These are phyloP conservation scores for Beauveria pseudobassiana DNA, from an alignment of 2,329 filamentous ascomycete genomes.

Conservation along the genomic window DNA sequence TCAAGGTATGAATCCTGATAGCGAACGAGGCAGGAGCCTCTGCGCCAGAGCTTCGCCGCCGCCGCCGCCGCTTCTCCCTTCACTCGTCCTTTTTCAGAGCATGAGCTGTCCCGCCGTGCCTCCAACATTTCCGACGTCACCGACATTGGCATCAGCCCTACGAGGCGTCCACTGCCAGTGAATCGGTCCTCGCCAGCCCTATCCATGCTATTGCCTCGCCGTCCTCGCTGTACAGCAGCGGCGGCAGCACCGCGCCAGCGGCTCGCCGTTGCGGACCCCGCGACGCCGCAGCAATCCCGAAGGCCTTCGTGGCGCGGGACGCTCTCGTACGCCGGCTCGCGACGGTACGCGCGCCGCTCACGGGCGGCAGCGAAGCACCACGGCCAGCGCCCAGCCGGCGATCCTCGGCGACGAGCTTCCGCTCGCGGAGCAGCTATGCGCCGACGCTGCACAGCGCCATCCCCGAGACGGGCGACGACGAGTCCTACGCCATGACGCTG, in stretches of 20 bases:
- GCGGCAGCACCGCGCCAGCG: slow-evolving; percentile 6
- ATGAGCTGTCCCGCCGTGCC: slow-evolving; percentile 23
- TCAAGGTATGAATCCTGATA: slow-evolving; percentile 23
- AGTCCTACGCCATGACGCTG: slow-evolving; percentile 37
- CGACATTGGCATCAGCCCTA: slow-evolving; percentile 21
- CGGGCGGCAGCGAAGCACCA: not conserved
- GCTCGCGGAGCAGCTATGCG: slow-evolving; percentile 17
- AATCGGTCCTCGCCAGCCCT: slow-evolving; percentile 11
- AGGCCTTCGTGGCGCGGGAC: slow-evolving; percentile 5
- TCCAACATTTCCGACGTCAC: slow-evolving; percentile 28
- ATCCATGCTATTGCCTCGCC: slow-evolving; percentile 31
- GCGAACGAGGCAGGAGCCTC: slow-evolving; percentile 24
- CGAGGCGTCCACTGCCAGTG: slow-evolving; percentile 16
- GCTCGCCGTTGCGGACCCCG: not conserved
- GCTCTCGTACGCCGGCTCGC: slow-evolving; percentile 1
- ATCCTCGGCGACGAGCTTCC: slow-evolving; percentile 20
- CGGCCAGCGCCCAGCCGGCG: slow-evolving; percentile 5
- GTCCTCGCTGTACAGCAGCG: slow-evolving; percentile 30
- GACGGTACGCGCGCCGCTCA: slow-evolving; percentile 5
- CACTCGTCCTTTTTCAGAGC: not conserved
- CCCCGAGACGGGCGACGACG: slow-evolving; percentile 28
- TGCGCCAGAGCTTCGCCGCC: slow-evolving; percentile 12
- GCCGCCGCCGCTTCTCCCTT: not conserved
- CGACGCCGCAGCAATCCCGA: not conserved
- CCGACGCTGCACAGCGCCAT: slow-evolving; percentile 19